A percentile compares a stretch with the other conserved stretches of the same genome.
phyloP scores from a whole-genome alignment of 148 eudicot genomes.

The Vaccinium macrocarpon region DNA sequence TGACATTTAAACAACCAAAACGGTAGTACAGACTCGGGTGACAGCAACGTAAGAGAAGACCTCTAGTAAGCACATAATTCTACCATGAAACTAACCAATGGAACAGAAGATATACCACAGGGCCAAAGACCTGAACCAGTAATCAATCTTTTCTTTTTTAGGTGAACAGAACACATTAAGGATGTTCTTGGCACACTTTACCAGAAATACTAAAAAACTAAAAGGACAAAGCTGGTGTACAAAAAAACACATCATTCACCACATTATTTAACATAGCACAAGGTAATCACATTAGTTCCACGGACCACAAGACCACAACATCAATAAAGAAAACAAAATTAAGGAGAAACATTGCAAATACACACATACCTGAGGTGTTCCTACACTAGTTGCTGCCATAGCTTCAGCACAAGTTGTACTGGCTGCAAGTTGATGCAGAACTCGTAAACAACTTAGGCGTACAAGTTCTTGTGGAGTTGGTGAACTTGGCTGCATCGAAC shows the following conservation, averaged over 20 bases:
- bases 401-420: slow-evolving; percentile 99
- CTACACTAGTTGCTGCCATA: slow-evolving; percentile 98
- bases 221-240: not conserved
- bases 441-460: slow-evolving; percentile 96
- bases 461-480: slow-evolving; percentile 95
- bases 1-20: not conserved
- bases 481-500: slow-evolving; percentile 44
- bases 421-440: slow-evolving; percentile 95
- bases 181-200: not conserved
- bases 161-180: not conserved
- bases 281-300: not conserved
- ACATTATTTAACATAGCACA: slow-evolving; percentile 8
- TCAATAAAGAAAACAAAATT: not conserved
- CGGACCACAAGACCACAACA: not conserved
- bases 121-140: not conserved
- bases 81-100: not conserved
- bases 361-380: slow-evolving; percentile 87
- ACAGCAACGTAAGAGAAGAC: not conserved
- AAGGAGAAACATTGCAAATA: not conserved
- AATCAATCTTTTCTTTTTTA: not conserved
- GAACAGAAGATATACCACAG: not conserved
- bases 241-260: not conserved
- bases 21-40: not conserved
- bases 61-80: not conserved
- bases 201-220: not conserved